Conservation (phyloP, 345 rosid species). For the Hibiscus trionum region DNA sequence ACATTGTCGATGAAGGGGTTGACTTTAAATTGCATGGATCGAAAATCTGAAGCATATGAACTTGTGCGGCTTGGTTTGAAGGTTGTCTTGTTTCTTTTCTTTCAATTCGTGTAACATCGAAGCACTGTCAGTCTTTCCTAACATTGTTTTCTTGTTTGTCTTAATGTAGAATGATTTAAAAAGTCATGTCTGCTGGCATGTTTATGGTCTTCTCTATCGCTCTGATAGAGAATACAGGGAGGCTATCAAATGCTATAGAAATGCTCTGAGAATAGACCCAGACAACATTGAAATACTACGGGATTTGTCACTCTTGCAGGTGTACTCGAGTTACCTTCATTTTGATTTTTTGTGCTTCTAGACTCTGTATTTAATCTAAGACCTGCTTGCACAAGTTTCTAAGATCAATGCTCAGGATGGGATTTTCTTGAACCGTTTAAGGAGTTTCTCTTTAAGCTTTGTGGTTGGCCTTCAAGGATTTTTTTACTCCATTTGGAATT, state of each 20-base stretch:
- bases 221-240: slow-evolving; percentile 99
- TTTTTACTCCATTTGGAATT: not conserved
- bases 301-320: slow-evolving; percentile 96
- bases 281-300: slow-evolving; percentile 95
- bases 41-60: slow-evolving; percentile 93
- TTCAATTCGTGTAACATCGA: slow-evolving; percentile 5
- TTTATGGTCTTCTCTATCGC: slow-evolving; percentile 92
- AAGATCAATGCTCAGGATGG: not conserved
- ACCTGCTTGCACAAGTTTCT: not conserved
- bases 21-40: slow-evolving; percentile 97
- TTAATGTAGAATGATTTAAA: slow-evolving; percentile 87
- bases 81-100: slow-evolving; percentile 37
- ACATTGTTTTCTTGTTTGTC: slow-evolving; percentile 10
- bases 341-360: not conserved
- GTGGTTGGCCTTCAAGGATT: not conserved
- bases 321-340: slow-evolving; percentile 9
- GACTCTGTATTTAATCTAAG: not conserved
- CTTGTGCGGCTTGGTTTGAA: slow-evolving; percentile 92
- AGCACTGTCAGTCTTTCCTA: slow-evolving; percentile 5
- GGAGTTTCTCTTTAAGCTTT: not conserved
- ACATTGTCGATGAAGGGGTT: slow-evolving; percentile 98
- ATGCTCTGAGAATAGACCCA: slow-evolving; percentile 90
- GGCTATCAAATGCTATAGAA: slow-evolving; percentile 96
- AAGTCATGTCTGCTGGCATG: slow-evolving; percentile 99
- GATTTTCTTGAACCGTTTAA: not conserved